Base-by-base conservation (phyloP, 192 early-diverging fungal species). In the Entomortierella parvispora region DNA sequence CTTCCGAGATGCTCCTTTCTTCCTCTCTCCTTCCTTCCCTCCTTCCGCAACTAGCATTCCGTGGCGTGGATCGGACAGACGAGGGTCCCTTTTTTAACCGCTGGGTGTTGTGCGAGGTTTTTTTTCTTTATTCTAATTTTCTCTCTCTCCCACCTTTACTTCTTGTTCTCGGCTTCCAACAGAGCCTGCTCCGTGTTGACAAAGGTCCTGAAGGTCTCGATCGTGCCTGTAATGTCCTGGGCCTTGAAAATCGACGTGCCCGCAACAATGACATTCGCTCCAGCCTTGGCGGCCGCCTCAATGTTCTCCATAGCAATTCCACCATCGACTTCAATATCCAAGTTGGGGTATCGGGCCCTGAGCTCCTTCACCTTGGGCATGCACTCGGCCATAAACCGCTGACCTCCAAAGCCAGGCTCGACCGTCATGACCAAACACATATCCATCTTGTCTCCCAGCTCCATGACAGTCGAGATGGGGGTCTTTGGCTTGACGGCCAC, bases 251-350 rank as follows among this genome's bases (percentile, higher is more conserved):
- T 90, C 0, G 89, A 89, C 1, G 95, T 97, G 14, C 96, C 97
- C 29, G 94, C 93, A 57, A 99, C 97, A 85, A 99, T 99, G 10
- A 99, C 96, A 79, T 99, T 99, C 15, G 97, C 97, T 22, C 96
- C 97, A 28, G 93, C 94, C 55, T 91, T 81, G 20, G 94, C 91
- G 20, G 93, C 92, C n/a, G 80, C 71, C 45, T 96, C 93, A 74
- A 99, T 94, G 50, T 88, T 99, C 29, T 93, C 90, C 3, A 88
- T 76, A 6, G 87, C 89, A 50, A 99, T 71, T 3, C 97, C 97
- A 29, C 97, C 96, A 79, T 99, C 97, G 14, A 99, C 96, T 79
- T 99, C 88, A 58, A 99, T 97, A 77, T 99, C 92, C 44, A 97
- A 79, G 26, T 93, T 71, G 9, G 97, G 96, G 81, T 87, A 99